Percentiles rank a stretch among this genome's conserved stretches.
Conservation (phyloP, 2,329 filamentous ascomycete genomes). For the Lasiodiplodia hormozganensis region DNA sequence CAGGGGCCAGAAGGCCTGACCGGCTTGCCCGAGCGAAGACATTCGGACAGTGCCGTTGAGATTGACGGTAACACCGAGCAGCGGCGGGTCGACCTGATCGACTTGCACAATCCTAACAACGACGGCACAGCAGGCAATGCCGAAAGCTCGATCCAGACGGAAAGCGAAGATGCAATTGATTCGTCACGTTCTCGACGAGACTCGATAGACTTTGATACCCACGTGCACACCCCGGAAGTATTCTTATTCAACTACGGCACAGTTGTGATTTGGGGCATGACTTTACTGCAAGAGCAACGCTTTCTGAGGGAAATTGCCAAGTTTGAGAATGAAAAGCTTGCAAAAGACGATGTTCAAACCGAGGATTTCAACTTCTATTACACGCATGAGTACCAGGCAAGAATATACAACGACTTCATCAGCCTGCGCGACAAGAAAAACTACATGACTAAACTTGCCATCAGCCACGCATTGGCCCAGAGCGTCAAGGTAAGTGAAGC, state of each 20-base stretch:
- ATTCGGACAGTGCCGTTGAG: conserved; percentile 75
- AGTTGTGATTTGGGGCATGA: conserved; percentile 98
- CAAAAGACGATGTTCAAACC: conserved; percentile 86
- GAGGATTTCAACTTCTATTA: conserved; percentile 99
- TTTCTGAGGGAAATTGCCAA: conserved; percentile 94
- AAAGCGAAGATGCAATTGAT: conserved; percentile 34
- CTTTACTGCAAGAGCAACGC: conserved; percentile 82
- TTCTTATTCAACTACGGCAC: conserved; percentile 98
- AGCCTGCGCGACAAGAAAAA: conserved; percentile 91
- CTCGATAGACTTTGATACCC: conserved; percentile 78
- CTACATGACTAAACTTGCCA: conserved; percentile 97
- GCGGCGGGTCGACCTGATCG: conserved; percentile 67
- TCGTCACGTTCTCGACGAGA: conserved; percentile 20
- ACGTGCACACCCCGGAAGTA: conserved; percentile 89
- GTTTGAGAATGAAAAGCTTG: conserved; percentile 90
- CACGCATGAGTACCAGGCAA: conserved; percentile 94
- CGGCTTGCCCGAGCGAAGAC: conserved; percentile 69
- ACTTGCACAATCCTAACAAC: conserved; percentile 58
- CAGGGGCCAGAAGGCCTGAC: conserved; percentile 24
- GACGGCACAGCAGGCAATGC: conserved; percentile 37
- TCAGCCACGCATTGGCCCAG: conserved; percentile 93
- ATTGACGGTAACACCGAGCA: conserved; percentile 65
- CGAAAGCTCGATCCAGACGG: conserved; percentile 37
- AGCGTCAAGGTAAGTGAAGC: conserved; percentile 76
- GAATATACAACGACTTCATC: conserved; percentile 99